Conservation (phyloP, 1,284 basidiomycete species). For the Cryptococcus sp. region DNA sequence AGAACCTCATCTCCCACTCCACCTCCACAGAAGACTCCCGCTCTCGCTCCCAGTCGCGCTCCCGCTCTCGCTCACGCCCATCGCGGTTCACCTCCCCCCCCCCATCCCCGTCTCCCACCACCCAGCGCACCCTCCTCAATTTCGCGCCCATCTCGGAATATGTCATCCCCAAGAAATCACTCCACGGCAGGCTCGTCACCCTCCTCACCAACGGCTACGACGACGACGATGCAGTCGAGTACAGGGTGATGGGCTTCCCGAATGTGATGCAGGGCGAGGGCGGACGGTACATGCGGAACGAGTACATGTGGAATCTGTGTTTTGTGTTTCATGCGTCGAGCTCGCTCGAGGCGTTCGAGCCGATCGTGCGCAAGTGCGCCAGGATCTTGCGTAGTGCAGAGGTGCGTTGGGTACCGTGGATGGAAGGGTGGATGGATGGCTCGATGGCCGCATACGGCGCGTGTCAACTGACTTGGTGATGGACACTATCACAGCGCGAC, state of each 20-base stretch:
- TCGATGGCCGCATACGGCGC: too few species aligned
- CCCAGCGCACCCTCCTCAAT: conserved; percentile 62
- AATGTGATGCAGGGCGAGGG: conserved; percentile 59
- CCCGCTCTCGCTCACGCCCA: conserved; percentile 26
- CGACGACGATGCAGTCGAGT: conserved; percentile 41
- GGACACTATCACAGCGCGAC: conserved; percentile 63
- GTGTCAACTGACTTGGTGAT: too few species aligned
- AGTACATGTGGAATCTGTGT: conserved; percentile 92
- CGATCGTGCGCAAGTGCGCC: conserved; percentile 90
- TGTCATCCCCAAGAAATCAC: conserved; percentile 80
- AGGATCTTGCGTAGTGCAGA: conserved; percentile 82
- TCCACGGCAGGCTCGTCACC: conserved; percentile 84
- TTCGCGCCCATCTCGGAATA: conserved; percentile 90
- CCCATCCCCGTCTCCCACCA: background rate
- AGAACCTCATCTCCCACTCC: conserved; percentile 45
- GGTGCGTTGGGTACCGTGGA: conserved; percentile 54
- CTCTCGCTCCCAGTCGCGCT: conserved; percentile 20
- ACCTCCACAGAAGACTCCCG: conserved; percentile 17
- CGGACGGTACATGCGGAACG: conserved; percentile 72
- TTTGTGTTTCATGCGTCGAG: conserved; percentile 89
- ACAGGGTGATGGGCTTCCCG: conserved; percentile 85
- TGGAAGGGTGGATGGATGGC: background rate
- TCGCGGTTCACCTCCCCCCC: conserved; percentile 2
- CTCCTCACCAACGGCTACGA: conserved; percentile 52
- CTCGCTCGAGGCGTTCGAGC: conserved; percentile 91